Conservation (phyloP, 768 basidiomycete species). For the Kwoniella shandongensis region DNA sequence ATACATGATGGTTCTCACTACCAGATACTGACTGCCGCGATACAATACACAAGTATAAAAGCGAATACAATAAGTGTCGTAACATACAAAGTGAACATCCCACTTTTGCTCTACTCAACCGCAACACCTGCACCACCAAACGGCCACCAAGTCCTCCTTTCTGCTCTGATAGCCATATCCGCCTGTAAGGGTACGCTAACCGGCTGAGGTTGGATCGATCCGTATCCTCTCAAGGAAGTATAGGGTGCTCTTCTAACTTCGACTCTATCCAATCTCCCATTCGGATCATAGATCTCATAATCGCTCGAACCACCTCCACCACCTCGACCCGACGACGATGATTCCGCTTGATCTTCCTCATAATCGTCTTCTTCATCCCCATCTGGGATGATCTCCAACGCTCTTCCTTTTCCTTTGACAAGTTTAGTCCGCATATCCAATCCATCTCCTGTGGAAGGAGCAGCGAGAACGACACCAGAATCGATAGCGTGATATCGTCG, state of each 20-base stretch:
- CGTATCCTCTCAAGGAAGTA: too few species aligned
- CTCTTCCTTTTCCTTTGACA: conserved; percentile 36
- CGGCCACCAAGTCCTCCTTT: too few species aligned
- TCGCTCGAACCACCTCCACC: background rate
- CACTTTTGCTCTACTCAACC: too few species aligned
- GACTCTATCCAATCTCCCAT: conserved; percentile 4
- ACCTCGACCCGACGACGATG: background rate
- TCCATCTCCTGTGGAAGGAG: conserved; percentile 32
- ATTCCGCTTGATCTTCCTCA: conserved; percentile 4
- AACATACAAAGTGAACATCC: too few species aligned
- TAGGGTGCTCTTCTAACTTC: background rate
- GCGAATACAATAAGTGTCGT: too few species aligned
- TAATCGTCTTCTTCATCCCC: conserved; percentile 30
- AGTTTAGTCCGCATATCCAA: conserved; percentile 5
- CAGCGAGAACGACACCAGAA: conserved; percentile 40
- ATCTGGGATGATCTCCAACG: conserved; percentile 36
- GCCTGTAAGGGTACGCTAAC: too few species aligned
- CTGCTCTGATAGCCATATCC: too few species aligned
- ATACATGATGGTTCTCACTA: background rate
- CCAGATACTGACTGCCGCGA: background rate
- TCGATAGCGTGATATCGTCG: conserved; percentile 44
- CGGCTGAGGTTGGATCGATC: too few species aligned
- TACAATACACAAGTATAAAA: background rate
- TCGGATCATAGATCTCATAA: conserved; percentile 20
- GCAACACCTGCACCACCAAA: background rate